Evolutionary conservation across 345 rosid species (phyloP), one percentile per base, ranked within the genome.

Genomic region (Ceriops tagal): DNA sequence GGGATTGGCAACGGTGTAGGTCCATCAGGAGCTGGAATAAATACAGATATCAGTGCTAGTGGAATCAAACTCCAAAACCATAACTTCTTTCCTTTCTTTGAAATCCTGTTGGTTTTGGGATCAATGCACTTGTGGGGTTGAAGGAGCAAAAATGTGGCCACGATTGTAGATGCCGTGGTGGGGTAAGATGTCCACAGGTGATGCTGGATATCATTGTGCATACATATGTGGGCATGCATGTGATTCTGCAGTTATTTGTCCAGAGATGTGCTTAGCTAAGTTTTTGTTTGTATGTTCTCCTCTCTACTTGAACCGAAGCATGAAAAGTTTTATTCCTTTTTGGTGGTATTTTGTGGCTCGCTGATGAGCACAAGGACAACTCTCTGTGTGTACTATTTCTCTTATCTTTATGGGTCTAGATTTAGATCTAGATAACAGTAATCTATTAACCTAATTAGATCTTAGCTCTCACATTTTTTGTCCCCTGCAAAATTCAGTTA

Each of bases 1-100:
- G 90, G 88, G 43, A 70, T 58, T 4, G 83, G 84, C 60, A 63
- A 76, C 0, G 85, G 87, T 10, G 19, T 81, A 49, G 80, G 81
- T 58, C 89, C 89, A 7, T 53, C 85, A 0, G 83, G 83, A 24
- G 56, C 74, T 6, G 77, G 89, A 53, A 73, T 78, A 19, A 81
- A 85, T 76, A 80, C 80, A 22, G 89, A 85, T 68, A 60, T 76
- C 62, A 71, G 66, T 21, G 58, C 73, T 1, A 83, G 74, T 0
- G 89, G 86, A 13, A 47, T 68, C 8, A 64, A 71, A 58, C 63
- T 81, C 13, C 62, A 21, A 28, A 30, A 7, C 59, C 24, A 26
- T 31, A n/a, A 49, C 70, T 19, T 30, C 26, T 30, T 72, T 19
- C 59, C 61, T 55, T 27, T 66, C 63, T 4, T 59, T 3, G 7